Evolutionary conservation across 2,329 filamentous ascomycete species (phyloP).

Genomic region (Byssochlamys sp.): DNA sequence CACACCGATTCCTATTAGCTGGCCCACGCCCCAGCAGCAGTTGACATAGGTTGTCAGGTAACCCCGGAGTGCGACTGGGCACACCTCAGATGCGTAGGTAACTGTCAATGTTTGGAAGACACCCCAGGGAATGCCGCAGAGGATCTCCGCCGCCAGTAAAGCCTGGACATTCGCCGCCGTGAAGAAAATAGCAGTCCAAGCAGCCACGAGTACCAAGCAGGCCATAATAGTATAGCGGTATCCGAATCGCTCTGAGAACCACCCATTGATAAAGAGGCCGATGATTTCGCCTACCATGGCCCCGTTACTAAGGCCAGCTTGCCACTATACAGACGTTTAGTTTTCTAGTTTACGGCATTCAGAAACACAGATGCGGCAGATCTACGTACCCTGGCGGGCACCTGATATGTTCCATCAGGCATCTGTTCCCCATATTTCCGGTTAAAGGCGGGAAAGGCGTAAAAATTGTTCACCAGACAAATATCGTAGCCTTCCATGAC

Average conservation of each 20-base stretch:
- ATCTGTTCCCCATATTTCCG: conserved; percentile 30
- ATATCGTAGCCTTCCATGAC: conserved; percentile 87
- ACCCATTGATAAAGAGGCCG: conserved; percentile 44
- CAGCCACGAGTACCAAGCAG: conserved; percentile 37
- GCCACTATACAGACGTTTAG: conserved; percentile 25
- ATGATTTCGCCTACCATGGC: conserved; percentile 40
- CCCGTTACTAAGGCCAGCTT: conserved; percentile 37
- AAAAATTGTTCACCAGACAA: conserved; percentile 72
- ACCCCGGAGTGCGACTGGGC: conserved; percentile 35
- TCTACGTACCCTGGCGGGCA: conserved; percentile 28
- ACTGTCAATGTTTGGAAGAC: conserved; percentile 43
- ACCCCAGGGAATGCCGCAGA: conserved; percentile 44
- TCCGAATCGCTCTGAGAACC: conserved; percentile 42
- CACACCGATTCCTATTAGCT: conserved; percentile 43
- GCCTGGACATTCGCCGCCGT: conserved; percentile 40
- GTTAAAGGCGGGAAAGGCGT: conserved; percentile 37
- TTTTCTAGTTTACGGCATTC: conserved; percentile 3
- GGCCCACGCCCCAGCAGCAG: conserved; percentile 40
- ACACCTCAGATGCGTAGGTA: conserved; percentile 41
- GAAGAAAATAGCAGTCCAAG: conserved; percentile 44
- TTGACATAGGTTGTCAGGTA: conserved; percentile 41
- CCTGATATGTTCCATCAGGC: conserved; percentile 27
- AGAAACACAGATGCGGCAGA: conserved; percentile 1
- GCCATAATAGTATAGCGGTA: conserved; percentile 44
- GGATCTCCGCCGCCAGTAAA: conserved; percentile 42